Conservation (phyloP, 179 eudicot genomes). For the Beta corolliflora region DNA sequence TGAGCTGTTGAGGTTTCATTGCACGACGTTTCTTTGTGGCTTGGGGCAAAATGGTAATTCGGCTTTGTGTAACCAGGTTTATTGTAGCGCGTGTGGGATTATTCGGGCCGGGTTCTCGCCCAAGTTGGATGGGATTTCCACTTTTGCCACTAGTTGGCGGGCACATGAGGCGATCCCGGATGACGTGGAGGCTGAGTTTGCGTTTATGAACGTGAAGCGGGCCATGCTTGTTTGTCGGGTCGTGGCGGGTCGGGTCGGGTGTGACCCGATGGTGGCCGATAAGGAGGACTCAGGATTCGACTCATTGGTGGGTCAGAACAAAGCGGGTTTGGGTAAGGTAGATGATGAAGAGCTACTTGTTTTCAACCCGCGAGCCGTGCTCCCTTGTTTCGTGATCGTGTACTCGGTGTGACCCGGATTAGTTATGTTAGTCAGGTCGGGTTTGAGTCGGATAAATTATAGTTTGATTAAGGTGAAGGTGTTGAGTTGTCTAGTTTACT, state of each 20-base stretch:
- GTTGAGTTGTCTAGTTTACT: background rate
- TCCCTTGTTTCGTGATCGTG: slow-evolving; percentile 79
- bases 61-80: slow-evolving; percentile 53
- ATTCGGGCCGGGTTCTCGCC: slow-evolving; percentile 72
- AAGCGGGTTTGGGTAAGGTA: slow-evolving; percentile 25
- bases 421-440: background rate
- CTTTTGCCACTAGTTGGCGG: slow-evolving; percentile 66
- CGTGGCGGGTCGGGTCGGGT: slow-evolving; percentile 84
- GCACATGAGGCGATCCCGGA: slow-evolving; percentile 77
- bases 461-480: background rate
- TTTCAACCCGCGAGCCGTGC: slow-evolving; percentile 74
- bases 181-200: slow-evolving; percentile 77
- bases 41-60: slow-evolving; percentile 77
- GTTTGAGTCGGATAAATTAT: background rate
- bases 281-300: slow-evolving; percentile 73
- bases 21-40: slow-evolving; percentile 65
- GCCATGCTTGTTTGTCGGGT: slow-evolving; percentile 87
- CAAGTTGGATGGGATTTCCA: slow-evolving; percentile 79
- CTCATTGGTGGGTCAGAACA: slow-evolving; percentile 50
- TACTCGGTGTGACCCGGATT: slow-evolving; percentile 45
- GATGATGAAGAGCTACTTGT: slow-evolving; percentile 78
- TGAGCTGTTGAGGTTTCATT: slow-evolving; percentile 73
- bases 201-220: slow-evolving; percentile 70
- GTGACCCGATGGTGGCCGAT: slow-evolving; percentile 44
- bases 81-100: slow-evolving; percentile 79